phyloP scores from a whole-genome alignment of 768 basidiomycete genomes.

The Dioszegia aurantiaca region DNA sequence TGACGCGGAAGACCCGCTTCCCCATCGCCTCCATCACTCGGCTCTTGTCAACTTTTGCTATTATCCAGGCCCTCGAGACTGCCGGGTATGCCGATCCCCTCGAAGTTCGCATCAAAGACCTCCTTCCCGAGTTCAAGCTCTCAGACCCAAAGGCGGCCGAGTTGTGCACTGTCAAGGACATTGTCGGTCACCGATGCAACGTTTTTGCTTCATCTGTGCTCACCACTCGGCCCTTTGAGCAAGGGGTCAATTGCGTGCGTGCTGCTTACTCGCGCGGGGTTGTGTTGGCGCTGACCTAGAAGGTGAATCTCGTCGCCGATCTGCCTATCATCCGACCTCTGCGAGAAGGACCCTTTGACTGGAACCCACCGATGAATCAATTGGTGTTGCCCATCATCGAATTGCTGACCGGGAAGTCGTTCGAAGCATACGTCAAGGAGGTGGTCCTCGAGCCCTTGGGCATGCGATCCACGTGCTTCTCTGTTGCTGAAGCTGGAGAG shows the following conservation, averaged over 20 bases:
- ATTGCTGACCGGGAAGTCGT: neutral
- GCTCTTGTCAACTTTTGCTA: neutral
- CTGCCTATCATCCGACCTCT: neutral
- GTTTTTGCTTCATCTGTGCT: too few species aligned
- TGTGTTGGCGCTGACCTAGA: too few species aligned
- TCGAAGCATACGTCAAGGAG: neutral
- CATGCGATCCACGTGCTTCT: neutral
- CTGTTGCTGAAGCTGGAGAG: neutral
- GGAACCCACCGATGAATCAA: neutral
- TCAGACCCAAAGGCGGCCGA: neutral
- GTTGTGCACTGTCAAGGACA: neutral
- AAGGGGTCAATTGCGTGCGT: neutral
- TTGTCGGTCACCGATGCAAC: neutral
- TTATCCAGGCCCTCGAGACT: neutral
- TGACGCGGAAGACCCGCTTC: constrained; percentile 3
- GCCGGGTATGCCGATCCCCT: neutral
- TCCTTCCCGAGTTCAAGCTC: constrained; percentile 4
- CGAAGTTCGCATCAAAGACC: neutral
- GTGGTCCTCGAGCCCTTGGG: neutral
- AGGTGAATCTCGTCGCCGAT: neutral
- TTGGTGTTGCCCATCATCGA: neutral
- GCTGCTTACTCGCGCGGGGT: neutral
- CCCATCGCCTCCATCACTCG: neutral
- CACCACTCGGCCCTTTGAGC: neutral
- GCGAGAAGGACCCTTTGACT: neutral